Percentiles rank a stretch among this genome's conserved stretches.
Evolutionary conservation across 2,329 filamentous ascomycete genomes (phyloP).

Genomic region (Cladosporium sp.): DNA sequence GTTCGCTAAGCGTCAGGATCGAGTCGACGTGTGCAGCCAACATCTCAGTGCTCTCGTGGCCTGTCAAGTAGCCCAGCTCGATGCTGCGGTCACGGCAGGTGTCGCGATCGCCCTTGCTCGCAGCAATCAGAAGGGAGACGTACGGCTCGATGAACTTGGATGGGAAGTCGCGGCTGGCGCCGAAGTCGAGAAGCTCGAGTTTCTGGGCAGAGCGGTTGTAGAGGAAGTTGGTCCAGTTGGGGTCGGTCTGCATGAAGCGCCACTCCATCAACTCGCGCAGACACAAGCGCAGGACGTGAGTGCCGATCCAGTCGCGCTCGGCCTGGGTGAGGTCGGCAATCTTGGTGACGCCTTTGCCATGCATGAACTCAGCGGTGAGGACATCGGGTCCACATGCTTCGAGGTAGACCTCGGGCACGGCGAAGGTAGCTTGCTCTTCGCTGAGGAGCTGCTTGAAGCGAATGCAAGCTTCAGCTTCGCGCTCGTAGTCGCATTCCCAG

Average conservation of each 20-base stretch:
- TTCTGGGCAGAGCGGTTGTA: slow-evolving; percentile 70
- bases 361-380: slow-evolving; percentile 89
- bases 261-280: slow-evolving; percentile 92
- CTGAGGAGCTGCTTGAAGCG: slow-evolving; percentile 76
- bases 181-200: slow-evolving; percentile 93
- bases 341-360: slow-evolving; percentile 82
- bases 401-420: slow-evolving; percentile 73
- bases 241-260: slow-evolving; percentile 98
- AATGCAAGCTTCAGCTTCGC: slow-evolving; percentile 78
- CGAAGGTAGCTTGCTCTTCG: slow-evolving; percentile 72
- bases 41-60: slow-evolving; percentile 83
- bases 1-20: slow-evolving; percentile 87
- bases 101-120: slow-evolving; percentile 56
- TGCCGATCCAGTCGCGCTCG: slow-evolving; percentile 94
- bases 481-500: slow-evolving; percentile 95
- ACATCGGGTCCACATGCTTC: slow-evolving; percentile 85
- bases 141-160: slow-evolving; percentile 78
- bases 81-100: slow-evolving; percentile 33
- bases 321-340: slow-evolving; percentile 70
- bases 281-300: slow-evolving; percentile 87
- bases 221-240: slow-evolving; percentile 99
- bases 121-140: slow-evolving; percentile 75
- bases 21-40: slow-evolving; percentile 85
- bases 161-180: slow-evolving; percentile 84
- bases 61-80: slow-evolving; percentile 77